phyloP scores from a whole-genome alignment of 2,329 filamentous ascomycete species.

The Byssochlamys sp. region DNA sequence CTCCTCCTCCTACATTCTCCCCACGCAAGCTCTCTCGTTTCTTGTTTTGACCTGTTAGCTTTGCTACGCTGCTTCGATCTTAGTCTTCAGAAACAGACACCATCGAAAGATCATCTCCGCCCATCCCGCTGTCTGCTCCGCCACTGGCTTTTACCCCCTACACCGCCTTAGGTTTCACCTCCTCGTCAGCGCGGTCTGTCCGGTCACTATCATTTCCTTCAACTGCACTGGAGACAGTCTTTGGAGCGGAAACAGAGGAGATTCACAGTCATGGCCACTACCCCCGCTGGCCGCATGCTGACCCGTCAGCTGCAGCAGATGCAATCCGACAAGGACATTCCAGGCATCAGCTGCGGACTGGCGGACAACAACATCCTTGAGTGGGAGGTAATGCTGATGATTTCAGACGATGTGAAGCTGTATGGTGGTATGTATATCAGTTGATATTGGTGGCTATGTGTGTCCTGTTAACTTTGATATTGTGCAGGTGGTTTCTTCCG shows the following conservation, averaged over 20 bases:
- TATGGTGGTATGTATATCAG: constrained; percentile 64
- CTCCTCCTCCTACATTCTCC: background rate
- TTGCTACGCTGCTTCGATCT: background rate
- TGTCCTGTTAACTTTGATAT: background rate
- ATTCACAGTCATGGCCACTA: constrained; percentile 30
- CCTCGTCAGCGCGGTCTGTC: background rate
- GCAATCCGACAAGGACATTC: constrained; percentile 80
- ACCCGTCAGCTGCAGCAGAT: constrained; percentile 86
- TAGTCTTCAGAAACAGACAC: background rate
- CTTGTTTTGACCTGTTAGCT: background rate
- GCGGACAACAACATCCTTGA: constrained; percentile 82
- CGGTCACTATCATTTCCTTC: background rate
- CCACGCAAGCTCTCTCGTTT: background rate
- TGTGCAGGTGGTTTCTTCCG: constrained; percentile 77
- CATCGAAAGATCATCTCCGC: background rate
- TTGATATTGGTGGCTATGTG: background rate
- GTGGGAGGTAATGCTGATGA: constrained; percentile 99
- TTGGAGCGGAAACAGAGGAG: background rate
- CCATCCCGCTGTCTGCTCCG: background rate
- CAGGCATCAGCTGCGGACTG: constrained; percentile 85
- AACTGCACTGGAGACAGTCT: background rate
- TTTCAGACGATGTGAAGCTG: constrained; percentile 83
- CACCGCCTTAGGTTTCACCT: background rate
- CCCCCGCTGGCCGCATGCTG: constrained; percentile 53
- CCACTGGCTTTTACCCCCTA: background rate